Conservation (phyloP, 768 basidiomycete species). For the Phlegmacium glaucopus region DNA sequence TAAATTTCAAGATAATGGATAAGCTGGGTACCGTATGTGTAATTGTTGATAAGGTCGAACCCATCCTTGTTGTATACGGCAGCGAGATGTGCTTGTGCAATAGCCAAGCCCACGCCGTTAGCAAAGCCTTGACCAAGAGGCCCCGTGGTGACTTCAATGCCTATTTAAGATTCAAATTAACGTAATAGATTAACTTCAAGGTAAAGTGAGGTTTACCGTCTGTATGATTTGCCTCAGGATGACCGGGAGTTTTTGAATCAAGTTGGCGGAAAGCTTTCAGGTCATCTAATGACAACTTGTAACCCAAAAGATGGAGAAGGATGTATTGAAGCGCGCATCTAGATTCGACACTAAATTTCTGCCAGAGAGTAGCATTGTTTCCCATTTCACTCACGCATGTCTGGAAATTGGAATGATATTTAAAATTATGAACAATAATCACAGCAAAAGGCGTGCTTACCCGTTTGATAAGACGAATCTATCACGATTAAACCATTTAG, state of each 20-base stretch:
- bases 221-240: constrained; percentile 73
- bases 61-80: constrained; percentile 89
- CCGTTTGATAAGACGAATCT: constrained; percentile 97
- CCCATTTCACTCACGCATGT: constrained; percentile 61
- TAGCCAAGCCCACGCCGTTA: constrained; percentile 91
- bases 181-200: neutral
- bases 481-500: constrained; percentile 95
- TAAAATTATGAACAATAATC: constrained; percentile 1
- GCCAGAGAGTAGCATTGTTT: neutral
- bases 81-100: constrained; percentile 86
- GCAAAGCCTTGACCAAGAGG: constrained; percentile 94
- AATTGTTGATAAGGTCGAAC: constrained; percentile 80
- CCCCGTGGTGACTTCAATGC: constrained; percentile 91
- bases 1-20: constrained; percentile 4
- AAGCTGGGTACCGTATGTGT: constrained; percentile 69
- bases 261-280: constrained; percentile 92
- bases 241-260: constrained; percentile 87
- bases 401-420: constrained; percentile 31
- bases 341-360: constrained; percentile 9
- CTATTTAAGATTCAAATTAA: constrained; percentile 24
- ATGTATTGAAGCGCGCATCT: constrained; percentile 95
- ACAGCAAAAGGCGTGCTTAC: constrained; percentile 55
- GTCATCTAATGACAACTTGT: constrained; percentile 90
- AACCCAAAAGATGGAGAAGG: constrained; percentile 86
- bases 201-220: constrained; percentile 29